Base-by-base conservation (phyloP, 2,329 filamentous ascomycete species). In the Herpomyces periplanetae region DNA sequence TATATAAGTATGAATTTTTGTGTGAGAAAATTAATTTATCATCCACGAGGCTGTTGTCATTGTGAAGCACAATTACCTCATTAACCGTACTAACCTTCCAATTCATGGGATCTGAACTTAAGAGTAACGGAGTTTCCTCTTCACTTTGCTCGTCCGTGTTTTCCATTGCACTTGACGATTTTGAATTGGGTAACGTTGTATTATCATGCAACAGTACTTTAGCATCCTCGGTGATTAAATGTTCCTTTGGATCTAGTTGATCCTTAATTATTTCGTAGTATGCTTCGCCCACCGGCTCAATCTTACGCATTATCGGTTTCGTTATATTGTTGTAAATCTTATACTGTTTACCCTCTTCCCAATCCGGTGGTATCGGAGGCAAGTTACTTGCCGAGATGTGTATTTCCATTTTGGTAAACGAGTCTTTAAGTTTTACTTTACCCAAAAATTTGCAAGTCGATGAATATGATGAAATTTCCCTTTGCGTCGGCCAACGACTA, bases 121-220 rank as follows among this genome's bases (percentile, higher is more conserved):
- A 57, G 55, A 91, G 63, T 45, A 84, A 53, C 22, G 69, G 62
- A 35, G 91, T 75, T 44, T 96, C 80, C 12, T 62, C 47, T 46
- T 96, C 80, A 42, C 68, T 84, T 39, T 85, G 69, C 25, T 91
- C 73, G 33, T 63, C 66, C 26, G 61, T 60, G 23, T 88, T n/a
- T n/a, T n/a, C n/a, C 69, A 21, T 69, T 65, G 27, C 80, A 65
- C 42, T 91, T 75, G 21, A 84, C 58, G 42, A 85, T 88, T 57
- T 84, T 87, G 35, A 73, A 71, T 96, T 75, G 34, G 68, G 85
- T 45, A 96, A 96, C 19, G 80, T 96, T 35, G 80, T 71, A 49
- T 85, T 69, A 45, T 91, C 73, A 27, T 73, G 64, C 43, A 52
- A 55, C 44, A 56, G 26, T 21, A 32, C 7, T 4, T 10, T 5